These are phyloP conservation scores for Clitopilus passeckerianus DNA, from an alignment of 768 basidiomycete genomes.

Conservation along the genomic window DNA sequence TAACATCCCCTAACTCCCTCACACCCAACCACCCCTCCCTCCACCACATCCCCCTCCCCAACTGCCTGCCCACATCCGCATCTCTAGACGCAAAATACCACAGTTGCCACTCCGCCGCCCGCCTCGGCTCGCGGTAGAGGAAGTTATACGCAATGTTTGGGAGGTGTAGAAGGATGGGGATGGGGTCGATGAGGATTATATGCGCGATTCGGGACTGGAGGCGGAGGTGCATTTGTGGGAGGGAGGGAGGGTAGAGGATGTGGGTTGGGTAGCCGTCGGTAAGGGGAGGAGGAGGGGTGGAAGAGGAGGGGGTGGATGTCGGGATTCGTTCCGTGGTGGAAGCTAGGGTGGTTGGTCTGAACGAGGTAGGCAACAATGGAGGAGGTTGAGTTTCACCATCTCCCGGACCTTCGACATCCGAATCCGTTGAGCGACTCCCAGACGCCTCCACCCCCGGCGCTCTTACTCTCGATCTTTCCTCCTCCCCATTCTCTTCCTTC, in stretches of 20 bases:
- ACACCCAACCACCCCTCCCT: conserved; percentile 54
- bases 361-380: no score
- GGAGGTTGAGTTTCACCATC: no score
- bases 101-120: conserved; percentile 50
- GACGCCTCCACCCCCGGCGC: no score
- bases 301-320: neutral
- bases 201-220: conserved; percentile 33
- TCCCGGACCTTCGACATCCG: no score
- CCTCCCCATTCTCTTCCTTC: no score
- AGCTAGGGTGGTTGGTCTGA: no score
- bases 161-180: conserved; percentile 59
- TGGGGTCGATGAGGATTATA: conserved; percentile 56
- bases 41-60: conserved; percentile 66
- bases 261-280: conserved; percentile 7
- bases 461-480: neutral
- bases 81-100: conserved; percentile 69
- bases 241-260: conserved; percentile 6
- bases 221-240: conserved; percentile 3
- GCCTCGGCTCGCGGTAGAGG: conserved; percentile 48
- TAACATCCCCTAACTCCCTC: conserved; percentile 40
- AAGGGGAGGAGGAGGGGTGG: conserved; percentile 33
- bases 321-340: neutral
- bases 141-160: conserved; percentile 64
- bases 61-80: conserved; percentile 53
- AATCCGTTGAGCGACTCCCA: no score